These are phyloP conservation scores for Pleurotus salmoneostramineus DNA, from an alignment of 768 basidiomycete species.

Conservation along the genomic window DNA sequence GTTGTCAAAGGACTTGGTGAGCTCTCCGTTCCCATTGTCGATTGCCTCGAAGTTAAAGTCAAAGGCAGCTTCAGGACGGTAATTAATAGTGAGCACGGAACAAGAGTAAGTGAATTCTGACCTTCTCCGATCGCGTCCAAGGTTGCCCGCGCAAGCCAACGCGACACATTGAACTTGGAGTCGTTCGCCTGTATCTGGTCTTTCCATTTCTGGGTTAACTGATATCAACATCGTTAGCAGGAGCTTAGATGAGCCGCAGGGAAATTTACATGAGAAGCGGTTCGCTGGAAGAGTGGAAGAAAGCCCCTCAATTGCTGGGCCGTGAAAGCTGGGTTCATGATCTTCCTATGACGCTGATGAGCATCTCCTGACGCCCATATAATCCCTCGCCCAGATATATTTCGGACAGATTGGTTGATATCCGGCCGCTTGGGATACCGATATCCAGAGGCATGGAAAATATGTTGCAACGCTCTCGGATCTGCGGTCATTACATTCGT, in stretches of 20 bases:
- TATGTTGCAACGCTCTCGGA: conserved; percentile 26
- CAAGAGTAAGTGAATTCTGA: conserved; percentile 7
- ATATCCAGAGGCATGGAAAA: conserved; percentile 27
- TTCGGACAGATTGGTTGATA: conserved; percentile 13
- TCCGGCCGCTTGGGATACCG: conserved; percentile 20
- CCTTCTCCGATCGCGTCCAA: conserved; percentile 35
- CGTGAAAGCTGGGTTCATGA: conserved; percentile 24
- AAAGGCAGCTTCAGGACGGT: conserved; percentile 26
- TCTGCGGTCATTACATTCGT: conserved; percentile 27
- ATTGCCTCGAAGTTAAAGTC: conserved; percentile 28
- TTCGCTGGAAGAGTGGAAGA: conserved; percentile 21
- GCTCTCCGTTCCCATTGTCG: conserved; percentile 17
- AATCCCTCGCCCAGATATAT: conserved; percentile 22
- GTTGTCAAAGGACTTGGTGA: conserved; percentile 16
- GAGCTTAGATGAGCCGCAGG: not conserved
- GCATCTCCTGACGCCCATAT: conserved; percentile 18
- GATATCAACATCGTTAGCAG: not conserved
- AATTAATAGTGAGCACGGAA: not conserved
- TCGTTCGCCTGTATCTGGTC: conserved; percentile 16
- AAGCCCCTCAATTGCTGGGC: conserved; percentile 12
- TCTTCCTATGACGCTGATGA: conserved; percentile 24
- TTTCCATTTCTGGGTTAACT: conserved; percentile 24
- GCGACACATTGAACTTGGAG: conserved; percentile 20
- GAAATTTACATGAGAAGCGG: conserved; percentile 19
- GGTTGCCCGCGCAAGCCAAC: conserved; percentile 27